A percentile compares a stretch with the other conserved stretches of the same genome.
These are phyloP conservation scores for Setomelanomma holmii DNA, from an alignment of 2,329 filamentous ascomycete genomes.

Conservation along the genomic window DNA sequence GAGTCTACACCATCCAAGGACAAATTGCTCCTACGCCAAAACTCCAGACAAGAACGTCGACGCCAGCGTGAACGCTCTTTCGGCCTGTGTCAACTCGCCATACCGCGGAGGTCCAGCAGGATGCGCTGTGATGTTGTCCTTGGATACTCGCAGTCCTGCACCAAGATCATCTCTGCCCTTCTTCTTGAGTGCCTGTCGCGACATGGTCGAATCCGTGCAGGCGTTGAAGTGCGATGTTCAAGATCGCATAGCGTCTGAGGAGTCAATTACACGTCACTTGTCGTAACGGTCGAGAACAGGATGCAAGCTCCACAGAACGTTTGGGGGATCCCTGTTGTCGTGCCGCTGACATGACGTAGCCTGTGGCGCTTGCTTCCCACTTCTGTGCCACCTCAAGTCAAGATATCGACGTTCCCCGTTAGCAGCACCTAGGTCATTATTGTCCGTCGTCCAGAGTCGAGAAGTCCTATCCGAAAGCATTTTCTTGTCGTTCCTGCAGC, in stretches of 20 bases:
- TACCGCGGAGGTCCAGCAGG: constrained; percentile 54
- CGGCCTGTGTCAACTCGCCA: constrained; percentile 57
- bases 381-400: constrained; percentile 32
- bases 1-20: neutral
- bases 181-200: constrained; percentile 34
- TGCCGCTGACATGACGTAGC: constrained; percentile 40
- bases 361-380: constrained; percentile 42
- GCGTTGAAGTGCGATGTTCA: constrained; percentile 10
- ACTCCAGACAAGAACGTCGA: constrained; percentile 60
- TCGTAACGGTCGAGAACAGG: constrained; percentile 31
- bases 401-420: constrained; percentile 27
- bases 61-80: constrained; percentile 58
- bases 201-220: constrained; percentile 16
- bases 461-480: neutral
- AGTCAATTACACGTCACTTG: constrained; percentile 25
- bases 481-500: neutral
- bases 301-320: constrained; percentile 32
- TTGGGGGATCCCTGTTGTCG: constrained; percentile 25
- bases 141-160: constrained; percentile 54
- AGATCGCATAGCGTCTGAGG: constrained; percentile 2
- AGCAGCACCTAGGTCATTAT: constrained; percentile 18
- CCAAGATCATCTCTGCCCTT: constrained; percentile 48
- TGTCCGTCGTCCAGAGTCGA: neutral
- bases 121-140: constrained; percentile 51
- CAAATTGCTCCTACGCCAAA: constrained; percentile 48